Conservation (phyloP, 768 basidiomycete genomes). For the Sporobolomyces pararoseus region DNA sequence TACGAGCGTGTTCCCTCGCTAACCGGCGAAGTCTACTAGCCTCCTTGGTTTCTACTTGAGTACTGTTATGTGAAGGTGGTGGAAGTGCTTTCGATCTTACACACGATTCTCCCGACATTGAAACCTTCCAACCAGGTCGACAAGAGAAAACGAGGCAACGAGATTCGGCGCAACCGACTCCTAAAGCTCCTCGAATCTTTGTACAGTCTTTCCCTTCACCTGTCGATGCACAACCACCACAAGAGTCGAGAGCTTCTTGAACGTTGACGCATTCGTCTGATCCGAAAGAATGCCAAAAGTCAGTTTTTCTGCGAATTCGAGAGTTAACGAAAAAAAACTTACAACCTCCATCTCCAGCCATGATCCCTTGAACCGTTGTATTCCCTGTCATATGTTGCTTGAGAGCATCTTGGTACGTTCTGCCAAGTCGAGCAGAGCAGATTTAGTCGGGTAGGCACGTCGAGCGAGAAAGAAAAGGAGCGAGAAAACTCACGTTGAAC, state of each 20-base stretch:
- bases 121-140: constrained; percentile 31
- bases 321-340: background rate
- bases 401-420: constrained; percentile 28
- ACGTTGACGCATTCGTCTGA: constrained; percentile 56
- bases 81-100: constrained; percentile 23
- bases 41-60: background rate
- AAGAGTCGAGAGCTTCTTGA: constrained; percentile 62
- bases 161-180: constrained; percentile 48
- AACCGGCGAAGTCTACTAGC: background rate
- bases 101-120: constrained; percentile 27
- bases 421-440: background rate
- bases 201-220: constrained; percentile 69
- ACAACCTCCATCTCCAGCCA: constrained; percentile 34
- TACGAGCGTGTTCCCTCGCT: constrained; percentile 7
- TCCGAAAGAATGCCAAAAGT: background rate
- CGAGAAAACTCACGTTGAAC: constrained; percentile 22
- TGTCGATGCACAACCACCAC: constrained; percentile 69
- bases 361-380: constrained; percentile 19
- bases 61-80: no score
- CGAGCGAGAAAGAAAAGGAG: background rate
- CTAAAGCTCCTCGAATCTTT: constrained; percentile 57
- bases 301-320: no score
- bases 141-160: constrained; percentile 53
- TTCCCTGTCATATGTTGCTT: constrained; percentile 24
- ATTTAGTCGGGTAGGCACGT: background rate